phyloP scores from a whole-genome alignment of 2,329 filamentous ascomycete species.

The Epicoccum sorghinum region DNA sequence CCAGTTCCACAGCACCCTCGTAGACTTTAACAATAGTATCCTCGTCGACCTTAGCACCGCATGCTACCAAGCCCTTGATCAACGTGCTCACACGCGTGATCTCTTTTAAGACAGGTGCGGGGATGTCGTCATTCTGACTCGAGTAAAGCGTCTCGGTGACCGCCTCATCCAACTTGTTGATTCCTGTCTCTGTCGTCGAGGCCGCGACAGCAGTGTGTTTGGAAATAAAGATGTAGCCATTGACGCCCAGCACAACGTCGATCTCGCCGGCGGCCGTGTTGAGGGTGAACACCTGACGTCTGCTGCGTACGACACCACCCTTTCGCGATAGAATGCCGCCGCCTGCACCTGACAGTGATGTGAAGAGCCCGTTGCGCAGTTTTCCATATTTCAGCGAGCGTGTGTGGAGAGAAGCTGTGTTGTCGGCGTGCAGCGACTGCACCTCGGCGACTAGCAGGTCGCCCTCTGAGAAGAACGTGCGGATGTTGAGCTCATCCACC shows the following conservation, averaged over 20 bases:
- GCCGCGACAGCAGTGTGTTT: slow-evolving; percentile 72
- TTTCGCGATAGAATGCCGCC: slow-evolving; percentile 59
- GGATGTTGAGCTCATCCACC: slow-evolving; percentile 95
- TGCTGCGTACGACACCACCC: slow-evolving; percentile 80
- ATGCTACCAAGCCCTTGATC: slow-evolving; percentile 81
- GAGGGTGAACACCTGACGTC: slow-evolving; percentile 85
- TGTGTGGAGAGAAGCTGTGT: slow-evolving; percentile 86
- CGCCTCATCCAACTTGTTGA: slow-evolving; percentile 87
- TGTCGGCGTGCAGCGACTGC: slow-evolving; percentile 85
- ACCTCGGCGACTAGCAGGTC: slow-evolving; percentile 95
- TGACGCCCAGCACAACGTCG: slow-evolving; percentile 89
- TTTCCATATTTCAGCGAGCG: slow-evolving; percentile 93
- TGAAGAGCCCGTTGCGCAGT: slow-evolving; percentile 88
- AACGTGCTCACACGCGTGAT: slow-evolving; percentile 84
- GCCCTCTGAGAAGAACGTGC: slow-evolving; percentile 95
- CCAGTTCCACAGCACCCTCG: slow-evolving; percentile 77
- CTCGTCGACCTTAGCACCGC: slow-evolving; percentile 85
- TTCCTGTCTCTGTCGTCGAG: slow-evolving; percentile 62
- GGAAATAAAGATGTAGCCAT: slow-evolving; percentile 95
- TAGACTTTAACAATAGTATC: slow-evolving; percentile 85
- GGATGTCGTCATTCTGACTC: slow-evolving; percentile 89
- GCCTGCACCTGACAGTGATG: slow-evolving; percentile 79
- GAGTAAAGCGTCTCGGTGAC: slow-evolving; percentile 88
- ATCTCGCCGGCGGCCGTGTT: slow-evolving; percentile 68
- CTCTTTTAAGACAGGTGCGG: slow-evolving; percentile 78